These are phyloP conservation scores for Daldinia concentrica DNA, from an alignment of 495 filamentous ascomycete genomes.

Conservation along the genomic window DNA sequence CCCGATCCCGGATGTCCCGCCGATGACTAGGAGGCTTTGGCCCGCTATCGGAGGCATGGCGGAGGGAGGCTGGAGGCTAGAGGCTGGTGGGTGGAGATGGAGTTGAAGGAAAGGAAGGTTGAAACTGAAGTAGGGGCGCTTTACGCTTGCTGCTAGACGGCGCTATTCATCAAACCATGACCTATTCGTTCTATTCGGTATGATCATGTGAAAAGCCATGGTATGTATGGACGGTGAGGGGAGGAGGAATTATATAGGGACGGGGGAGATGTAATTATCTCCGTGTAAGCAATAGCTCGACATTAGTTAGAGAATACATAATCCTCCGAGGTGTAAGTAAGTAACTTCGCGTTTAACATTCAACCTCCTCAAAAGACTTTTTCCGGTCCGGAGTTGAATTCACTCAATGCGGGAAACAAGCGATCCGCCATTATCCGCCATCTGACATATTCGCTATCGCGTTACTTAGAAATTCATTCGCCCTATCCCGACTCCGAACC, in stretches of 20 bases:
- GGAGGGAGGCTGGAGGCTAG: neutral
- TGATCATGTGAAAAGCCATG: neutral
- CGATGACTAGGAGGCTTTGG: constrained; percentile 55
- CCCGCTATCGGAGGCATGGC: constrained; percentile 37
- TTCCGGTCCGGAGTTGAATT: neutral
- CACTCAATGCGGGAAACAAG: neutral
- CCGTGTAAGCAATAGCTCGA: neutral
- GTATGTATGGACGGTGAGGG: neutral
- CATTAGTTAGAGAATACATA: neutral
- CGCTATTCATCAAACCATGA: neutral
- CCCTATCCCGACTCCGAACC: neutral
- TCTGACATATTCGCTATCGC: neutral
- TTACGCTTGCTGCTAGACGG: neutral
- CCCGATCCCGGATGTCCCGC: constrained; percentile 62
- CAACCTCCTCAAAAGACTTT: neutral
- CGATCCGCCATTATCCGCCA: neutral
- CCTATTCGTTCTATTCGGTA: neutral
- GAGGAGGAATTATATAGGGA: neutral
- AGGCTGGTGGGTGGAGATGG: neutral
- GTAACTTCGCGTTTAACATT: neutral
- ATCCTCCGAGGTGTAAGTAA: neutral
- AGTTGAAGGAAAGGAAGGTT: neutral
- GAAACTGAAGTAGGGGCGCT: neutral
- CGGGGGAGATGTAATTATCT: neutral
- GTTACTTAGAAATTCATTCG: neutral